Evolutionary conservation across 352 stramenopile species (phyloP).

Genomic region (Phytophthora pisi): DNA sequence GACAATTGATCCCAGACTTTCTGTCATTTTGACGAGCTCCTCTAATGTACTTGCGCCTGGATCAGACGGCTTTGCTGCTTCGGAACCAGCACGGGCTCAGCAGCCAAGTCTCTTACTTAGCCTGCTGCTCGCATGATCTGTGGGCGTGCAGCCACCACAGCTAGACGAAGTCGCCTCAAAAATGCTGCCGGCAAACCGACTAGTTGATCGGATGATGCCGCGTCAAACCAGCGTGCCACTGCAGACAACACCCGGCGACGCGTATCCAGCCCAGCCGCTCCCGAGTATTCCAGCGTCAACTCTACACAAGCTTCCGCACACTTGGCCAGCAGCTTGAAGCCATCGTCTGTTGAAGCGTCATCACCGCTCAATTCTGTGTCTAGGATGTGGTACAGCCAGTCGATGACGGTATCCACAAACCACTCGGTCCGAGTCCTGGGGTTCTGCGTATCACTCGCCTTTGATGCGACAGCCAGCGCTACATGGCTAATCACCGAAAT

Average conservation of each 20-base stretch:
- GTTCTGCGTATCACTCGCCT: constrained; percentile 7
- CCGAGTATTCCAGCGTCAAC: neutral
- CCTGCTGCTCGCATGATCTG: neutral
- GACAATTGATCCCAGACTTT: too few species aligned
- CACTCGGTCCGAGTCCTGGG: neutral
- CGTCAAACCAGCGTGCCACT: neutral
- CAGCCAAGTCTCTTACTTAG: neutral
- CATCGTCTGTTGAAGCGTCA: neutral
- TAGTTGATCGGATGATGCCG: neutral
- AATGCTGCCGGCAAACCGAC: constrained; percentile 8
- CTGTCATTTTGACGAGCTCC: too few species aligned
- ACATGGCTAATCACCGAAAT: constrained; percentile 20
- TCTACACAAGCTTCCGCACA: neutral
- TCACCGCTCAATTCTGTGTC: neutral
- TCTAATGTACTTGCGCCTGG: too few species aligned
- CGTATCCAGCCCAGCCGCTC: neutral
- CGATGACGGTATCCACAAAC: neutral
- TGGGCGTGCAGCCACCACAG: constrained; percentile 34
- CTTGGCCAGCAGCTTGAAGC: neutral
- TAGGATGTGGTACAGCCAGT: neutral
- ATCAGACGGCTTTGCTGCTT: too few species aligned
- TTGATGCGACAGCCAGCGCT: constrained; percentile 10
- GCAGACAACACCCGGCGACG: constrained; percentile 11
- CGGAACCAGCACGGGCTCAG: too few species aligned
- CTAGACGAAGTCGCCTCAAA: constrained; percentile 36